Evolutionary conservation across 768 basidiomycete species (phyloP).

Genomic region (Russula sp.): DNA sequence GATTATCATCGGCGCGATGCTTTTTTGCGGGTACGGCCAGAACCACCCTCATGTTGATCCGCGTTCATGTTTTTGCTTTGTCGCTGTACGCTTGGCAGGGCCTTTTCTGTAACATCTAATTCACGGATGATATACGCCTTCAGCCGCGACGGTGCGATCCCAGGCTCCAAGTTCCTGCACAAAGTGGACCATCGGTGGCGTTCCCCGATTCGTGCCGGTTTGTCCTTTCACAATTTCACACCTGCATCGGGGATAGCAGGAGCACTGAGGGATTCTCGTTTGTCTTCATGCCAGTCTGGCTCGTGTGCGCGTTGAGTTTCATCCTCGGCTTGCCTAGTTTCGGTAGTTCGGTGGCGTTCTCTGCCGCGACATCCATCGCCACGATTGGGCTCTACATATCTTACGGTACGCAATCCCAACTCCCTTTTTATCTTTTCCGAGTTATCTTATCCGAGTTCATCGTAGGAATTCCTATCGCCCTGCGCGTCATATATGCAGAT

Average conservation of each 20-base stretch:
- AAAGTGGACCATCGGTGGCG: slow-evolving; percentile 56
- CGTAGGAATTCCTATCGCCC: too few species aligned
- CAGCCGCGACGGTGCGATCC: slow-evolving; percentile 69
- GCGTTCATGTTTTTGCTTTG: not conserved
- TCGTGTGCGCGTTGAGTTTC: slow-evolving; percentile 73
- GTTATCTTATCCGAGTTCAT: too few species aligned
- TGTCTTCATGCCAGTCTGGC: slow-evolving; percentile 54
- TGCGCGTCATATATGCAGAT: too few species aligned
- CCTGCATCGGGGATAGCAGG: not conserved
- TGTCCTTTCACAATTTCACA: too few species aligned
- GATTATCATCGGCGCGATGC: slow-evolving; percentile 69
- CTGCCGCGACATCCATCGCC: too few species aligned
- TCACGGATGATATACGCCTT: slow-evolving; percentile 84
- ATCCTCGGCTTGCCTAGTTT: too few species aligned
- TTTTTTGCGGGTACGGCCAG: slow-evolving; percentile 59
- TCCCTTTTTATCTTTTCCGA: too few species aligned
- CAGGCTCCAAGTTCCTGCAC: slow-evolving; percentile 63
- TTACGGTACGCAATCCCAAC: too few species aligned
- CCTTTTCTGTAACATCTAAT: slow-evolving; percentile 76
- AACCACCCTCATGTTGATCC: not conserved
- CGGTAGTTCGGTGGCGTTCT: too few species aligned
- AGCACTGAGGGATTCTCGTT: not conserved
- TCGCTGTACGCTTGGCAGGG: slow-evolving; percentile 39
- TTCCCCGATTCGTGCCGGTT: slow-evolving; percentile 68
- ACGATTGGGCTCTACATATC: too few species aligned